phyloP scores from a whole-genome alignment of 2,329 filamentous ascomycete species.

The Amphichorda felina region DNA sequence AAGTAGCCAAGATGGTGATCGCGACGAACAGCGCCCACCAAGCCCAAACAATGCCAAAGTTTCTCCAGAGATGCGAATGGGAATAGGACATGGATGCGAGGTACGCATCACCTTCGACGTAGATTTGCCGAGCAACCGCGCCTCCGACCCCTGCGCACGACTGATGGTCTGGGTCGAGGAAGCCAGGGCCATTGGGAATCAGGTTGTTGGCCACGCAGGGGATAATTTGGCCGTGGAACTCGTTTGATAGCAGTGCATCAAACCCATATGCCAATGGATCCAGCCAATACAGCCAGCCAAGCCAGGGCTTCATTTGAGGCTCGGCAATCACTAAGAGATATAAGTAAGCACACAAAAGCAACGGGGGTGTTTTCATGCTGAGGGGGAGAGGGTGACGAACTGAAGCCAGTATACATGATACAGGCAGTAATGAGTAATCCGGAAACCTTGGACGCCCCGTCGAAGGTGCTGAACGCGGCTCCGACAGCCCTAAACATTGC shows the following conservation, averaged over 20 bases:
- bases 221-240: conserved; percentile 49
- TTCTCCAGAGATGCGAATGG: conserved; percentile 41
- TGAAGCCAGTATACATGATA: conserved; percentile 53
- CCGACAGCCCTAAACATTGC: conserved; percentile 44
- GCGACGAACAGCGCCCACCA: conserved; percentile 49
- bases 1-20: conserved; percentile 45
- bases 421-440: conserved; percentile 36
- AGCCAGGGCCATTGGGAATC: conserved; percentile 37
- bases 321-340: conserved; percentile 52
- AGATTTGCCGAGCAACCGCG: conserved; percentile 37
- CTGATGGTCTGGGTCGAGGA: conserved; percentile 27
- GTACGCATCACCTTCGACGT: conserved; percentile 46
- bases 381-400: no score
- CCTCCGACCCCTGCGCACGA: conserved; percentile 48
- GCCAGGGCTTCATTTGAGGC: conserved; percentile 50
- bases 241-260: conserved; percentile 56
- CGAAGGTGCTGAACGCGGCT: conserved; percentile 42
- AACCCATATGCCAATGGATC: conserved; percentile 56
- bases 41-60: conserved; percentile 50
- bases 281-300: conserved; percentile 48
- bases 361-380: no score
- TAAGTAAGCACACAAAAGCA: no score
- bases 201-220: conserved; percentile 36
- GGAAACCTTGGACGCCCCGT: conserved; percentile 45
- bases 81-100: conserved; percentile 41